These are phyloP conservation scores for Sonneratia caseolaris DNA, from an alignment of 345 rosid species.

Conservation along the genomic window DNA sequence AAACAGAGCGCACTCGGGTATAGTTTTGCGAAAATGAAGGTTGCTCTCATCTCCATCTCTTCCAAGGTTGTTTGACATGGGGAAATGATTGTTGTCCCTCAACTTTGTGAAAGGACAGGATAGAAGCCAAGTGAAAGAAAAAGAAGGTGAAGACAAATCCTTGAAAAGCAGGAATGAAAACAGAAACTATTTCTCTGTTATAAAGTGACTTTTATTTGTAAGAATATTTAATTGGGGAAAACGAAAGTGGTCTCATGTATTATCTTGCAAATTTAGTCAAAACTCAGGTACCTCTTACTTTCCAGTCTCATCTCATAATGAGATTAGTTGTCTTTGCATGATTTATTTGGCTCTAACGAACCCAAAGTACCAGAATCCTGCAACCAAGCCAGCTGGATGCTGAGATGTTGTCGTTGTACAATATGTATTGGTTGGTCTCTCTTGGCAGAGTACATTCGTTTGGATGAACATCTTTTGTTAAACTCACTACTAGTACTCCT, in stretches of 20 bases:
- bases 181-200: constrained; percentile 30
- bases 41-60: too few relatives aligned
- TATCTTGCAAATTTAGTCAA: constrained; percentile 11
- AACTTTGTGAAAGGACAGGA: constrained; percentile 32
- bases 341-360: background rate
- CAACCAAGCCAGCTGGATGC: background rate
- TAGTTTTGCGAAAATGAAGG: background rate
- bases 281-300: background rate
- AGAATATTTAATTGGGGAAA: constrained; percentile 1
- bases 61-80: constrained; percentile 4
- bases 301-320: constrained; percentile 5
- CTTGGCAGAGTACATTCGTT: too few relatives aligned
- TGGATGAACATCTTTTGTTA: too few relatives aligned
- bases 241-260: constrained; percentile 24
- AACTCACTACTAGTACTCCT: too few relatives aligned
- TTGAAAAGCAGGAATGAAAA: constrained; percentile 29
- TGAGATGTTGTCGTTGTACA: too few relatives aligned
- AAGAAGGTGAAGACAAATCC: constrained; percentile 16
- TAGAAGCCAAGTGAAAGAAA: constrained; percentile 5
- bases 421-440: too few relatives aligned
- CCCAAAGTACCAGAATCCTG: background rate
- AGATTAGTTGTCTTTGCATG: constrained; percentile 1
- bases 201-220: constrained; percentile 9
- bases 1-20: background rate
- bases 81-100: constrained; percentile 26